These are phyloP conservation scores for Avicennia marina DNA, from an alignment of 257 asterid species.

Conservation along the genomic window DNA sequence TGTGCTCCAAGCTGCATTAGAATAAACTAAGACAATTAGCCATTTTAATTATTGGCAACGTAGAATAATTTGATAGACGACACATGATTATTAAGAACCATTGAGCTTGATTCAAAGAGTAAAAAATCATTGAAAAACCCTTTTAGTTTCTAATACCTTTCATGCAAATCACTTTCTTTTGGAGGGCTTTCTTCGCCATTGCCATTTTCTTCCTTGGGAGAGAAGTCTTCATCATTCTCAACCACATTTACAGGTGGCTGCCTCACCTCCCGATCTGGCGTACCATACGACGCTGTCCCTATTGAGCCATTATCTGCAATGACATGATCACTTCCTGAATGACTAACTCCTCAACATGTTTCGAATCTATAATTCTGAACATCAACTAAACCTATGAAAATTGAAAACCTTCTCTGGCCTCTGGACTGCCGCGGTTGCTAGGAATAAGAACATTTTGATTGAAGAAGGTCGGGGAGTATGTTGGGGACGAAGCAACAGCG, in stretches of 20 bases:
- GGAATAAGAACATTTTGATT: conserved; percentile 22
- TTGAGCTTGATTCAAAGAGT: too few relatives aligned
- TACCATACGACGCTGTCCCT: conserved; percentile 15
- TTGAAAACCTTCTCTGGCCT: conserved; percentile 35
- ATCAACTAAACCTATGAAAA: not conserved
- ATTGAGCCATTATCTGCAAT: conserved; percentile 35
- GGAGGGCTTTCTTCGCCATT: conserved; percentile 29
- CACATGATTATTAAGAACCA: too few relatives aligned
- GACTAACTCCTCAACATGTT: not conserved
- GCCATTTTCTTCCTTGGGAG: conserved; percentile 21
- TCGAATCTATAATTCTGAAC: not conserved
- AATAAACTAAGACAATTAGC: not conserved
- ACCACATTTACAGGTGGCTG: too few relatives aligned
- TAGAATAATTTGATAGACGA: too few relatives aligned
- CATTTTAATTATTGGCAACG: not conserved
- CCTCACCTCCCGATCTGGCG: too few relatives aligned
- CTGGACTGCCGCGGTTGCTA: conserved; percentile 32
- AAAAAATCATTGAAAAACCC: too few relatives aligned
- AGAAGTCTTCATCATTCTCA: conserved; percentile 30
- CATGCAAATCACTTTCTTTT: conserved; percentile 37
- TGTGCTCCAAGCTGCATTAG: conserved; percentile 53
- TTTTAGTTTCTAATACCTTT: conserved; percentile 29
- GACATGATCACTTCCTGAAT: too few relatives aligned
- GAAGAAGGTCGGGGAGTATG: conserved; percentile 40
- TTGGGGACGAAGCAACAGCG: conserved; percentile 40